phyloP scores from a whole-genome alignment of 2,329 filamentous ascomycete genomes.

The Fusarium kyushuense region DNA sequence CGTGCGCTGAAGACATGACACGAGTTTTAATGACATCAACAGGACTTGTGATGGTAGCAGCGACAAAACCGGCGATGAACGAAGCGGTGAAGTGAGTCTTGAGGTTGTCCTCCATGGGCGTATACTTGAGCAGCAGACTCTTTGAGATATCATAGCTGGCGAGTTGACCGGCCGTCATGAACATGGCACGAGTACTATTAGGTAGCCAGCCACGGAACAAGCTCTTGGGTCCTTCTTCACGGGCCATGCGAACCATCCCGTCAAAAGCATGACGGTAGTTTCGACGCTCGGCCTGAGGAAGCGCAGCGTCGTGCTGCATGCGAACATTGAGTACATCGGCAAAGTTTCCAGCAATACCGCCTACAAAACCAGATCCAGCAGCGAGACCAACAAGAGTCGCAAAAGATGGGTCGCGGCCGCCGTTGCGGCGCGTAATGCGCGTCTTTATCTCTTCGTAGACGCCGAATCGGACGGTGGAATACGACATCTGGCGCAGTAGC shows the following conservation, averaged over 20 bases:
- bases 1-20: slow-evolving; percentile 77
- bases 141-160: slow-evolving; percentile 90
- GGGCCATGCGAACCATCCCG: slow-evolving; percentile 87
- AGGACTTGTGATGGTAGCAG: slow-evolving; percentile 85
- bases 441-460: slow-evolving; percentile 95
- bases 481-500: slow-evolving; percentile 92
- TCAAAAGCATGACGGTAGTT: slow-evolving; percentile 93
- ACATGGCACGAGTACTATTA: slow-evolving; percentile 82
- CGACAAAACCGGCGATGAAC: slow-evolving; percentile 83
- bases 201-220: slow-evolving; percentile 89
- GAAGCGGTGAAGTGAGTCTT: slow-evolving; percentile 82
- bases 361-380: slow-evolving; percentile 84
- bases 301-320: slow-evolving; percentile 93
- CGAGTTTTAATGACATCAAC: slow-evolving; percentile 92
- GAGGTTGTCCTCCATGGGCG: slow-evolving; percentile 76
- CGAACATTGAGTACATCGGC: slow-evolving; percentile 97
- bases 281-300: slow-evolving; percentile 78
- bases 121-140: slow-evolving; percentile 72
- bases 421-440: slow-evolving; percentile 62
- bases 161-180: slow-evolving; percentile 88
- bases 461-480: slow-evolving; percentile 95
- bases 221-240: slow-evolving; percentile 80
- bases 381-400: slow-evolving; percentile 85
- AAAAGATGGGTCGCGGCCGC: slow-evolving; percentile 71
- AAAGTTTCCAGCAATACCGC: slow-evolving; percentile 91